Conservation (phyloP, 768 basidiomycete species). For the Suillus subaureus region DNA sequence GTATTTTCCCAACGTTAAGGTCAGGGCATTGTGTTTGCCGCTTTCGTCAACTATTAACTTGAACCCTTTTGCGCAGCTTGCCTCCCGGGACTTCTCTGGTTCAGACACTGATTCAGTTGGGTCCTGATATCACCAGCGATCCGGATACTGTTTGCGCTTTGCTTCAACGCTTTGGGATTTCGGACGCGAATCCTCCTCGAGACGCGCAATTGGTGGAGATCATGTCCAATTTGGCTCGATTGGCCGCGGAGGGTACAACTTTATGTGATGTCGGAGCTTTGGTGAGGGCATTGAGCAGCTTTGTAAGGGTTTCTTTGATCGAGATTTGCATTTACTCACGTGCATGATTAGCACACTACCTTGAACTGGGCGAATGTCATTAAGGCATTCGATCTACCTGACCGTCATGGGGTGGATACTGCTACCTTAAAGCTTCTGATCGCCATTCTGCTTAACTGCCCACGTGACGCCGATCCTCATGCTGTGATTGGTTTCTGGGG, state of each 20-base stretch:
- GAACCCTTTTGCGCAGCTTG: conserved; percentile 47
- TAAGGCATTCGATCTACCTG: conserved; percentile 82
- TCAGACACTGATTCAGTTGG: conserved; percentile 75
- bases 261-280: conserved; percentile 77
- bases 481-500: conserved; percentile 87
- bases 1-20: conserved; percentile 76
- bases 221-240: conserved; percentile 63
- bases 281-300: conserved; percentile 70
- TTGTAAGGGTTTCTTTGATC: conserved; percentile 54
- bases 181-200: conserved; percentile 68
- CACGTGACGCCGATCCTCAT: conserved; percentile 74
- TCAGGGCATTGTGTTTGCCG: conserved; percentile 32
- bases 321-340: conserved; percentile 14
- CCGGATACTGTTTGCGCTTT: conserved; percentile 69
- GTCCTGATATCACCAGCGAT: conserved; percentile 78
- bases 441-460: conserved; percentile 81
- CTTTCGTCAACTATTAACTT: conserved; percentile 19
- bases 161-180: conserved; percentile 74
- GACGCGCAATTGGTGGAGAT: conserved; percentile 74
- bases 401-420: conserved; percentile 85
- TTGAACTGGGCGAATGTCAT: conserved; percentile 85
- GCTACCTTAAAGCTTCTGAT: conserved; percentile 88
- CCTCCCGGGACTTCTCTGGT: conserved; percentile 68
- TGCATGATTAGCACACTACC: conserved; percentile 51
- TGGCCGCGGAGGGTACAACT: conserved; percentile 71